These are phyloP conservation scores for Aspergillus texensis DNA, from an alignment of 2,329 filamentous ascomycete species.

Conservation along the genomic window DNA sequence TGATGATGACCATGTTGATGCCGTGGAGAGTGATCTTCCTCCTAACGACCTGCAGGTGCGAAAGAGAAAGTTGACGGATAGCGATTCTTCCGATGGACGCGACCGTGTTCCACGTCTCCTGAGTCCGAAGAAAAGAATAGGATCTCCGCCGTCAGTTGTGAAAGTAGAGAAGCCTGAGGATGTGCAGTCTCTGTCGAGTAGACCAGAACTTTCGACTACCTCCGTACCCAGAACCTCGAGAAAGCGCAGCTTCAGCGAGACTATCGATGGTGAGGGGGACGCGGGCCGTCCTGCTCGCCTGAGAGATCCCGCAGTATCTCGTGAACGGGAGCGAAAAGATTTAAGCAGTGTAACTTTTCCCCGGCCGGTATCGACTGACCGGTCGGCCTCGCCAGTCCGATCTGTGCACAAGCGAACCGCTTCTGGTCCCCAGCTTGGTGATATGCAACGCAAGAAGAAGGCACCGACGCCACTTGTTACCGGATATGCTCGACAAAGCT, in stretches of 20 bases:
- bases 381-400: slow-evolving; percentile 40
- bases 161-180: slow-evolving; percentile 43
- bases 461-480: slow-evolving; percentile 44
- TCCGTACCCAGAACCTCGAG: slow-evolving; percentile 26
- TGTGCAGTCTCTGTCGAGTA: slow-evolving; percentile 26
- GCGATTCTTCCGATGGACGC: slow-evolving; percentile 26
- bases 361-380: slow-evolving; percentile 34
- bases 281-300: slow-evolving; percentile 28
- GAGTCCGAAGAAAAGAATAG: slow-evolving; percentile 30
- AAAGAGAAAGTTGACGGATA: slow-evolving; percentile 36
- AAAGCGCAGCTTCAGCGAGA: slow-evolving; percentile 44
- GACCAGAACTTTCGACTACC: slow-evolving; percentile 22
- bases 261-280: slow-evolving; percentile 33
- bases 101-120: slow-evolving; percentile 26
- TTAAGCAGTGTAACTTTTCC: slow-evolving; percentile 30
- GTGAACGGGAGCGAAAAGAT: slow-evolving; percentile 31
- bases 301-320: slow-evolving; percentile 19
- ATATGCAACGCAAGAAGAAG: slow-evolving; percentile 37
- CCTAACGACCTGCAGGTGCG: slow-evolving; percentile 27
- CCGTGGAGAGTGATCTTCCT: slow-evolving; percentile 23
- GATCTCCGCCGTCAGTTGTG: slow-evolving; percentile 37
- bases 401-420: slow-evolving; percentile 40
- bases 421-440: slow-evolving; percentile 36
- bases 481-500: slow-evolving; percentile 46
- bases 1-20: slow-evolving; percentile 25